phyloP scores from a whole-genome alignment of 208 protist genomes.

The Novymonas esmeraldas region DNA sequence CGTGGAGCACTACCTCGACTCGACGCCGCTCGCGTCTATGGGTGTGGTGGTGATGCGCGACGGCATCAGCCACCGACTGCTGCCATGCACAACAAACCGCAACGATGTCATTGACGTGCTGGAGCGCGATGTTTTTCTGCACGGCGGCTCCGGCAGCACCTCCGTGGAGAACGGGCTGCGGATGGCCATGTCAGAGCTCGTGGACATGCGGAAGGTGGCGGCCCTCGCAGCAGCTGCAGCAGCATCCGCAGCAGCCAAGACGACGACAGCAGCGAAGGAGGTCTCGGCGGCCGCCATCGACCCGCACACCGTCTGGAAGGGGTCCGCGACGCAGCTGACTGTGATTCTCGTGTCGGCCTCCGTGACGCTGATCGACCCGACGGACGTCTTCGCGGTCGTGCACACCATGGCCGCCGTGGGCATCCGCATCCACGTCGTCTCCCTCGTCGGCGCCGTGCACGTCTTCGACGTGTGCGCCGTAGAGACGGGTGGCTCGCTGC shows the following conservation, averaged over 20 bases:
- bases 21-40: slow-evolving; percentile 71
- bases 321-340: slow-evolving; percentile 41
- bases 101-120: slow-evolving; percentile 64
- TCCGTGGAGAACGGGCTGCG: slow-evolving; percentile 86
- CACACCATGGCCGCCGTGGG: slow-evolving; percentile 42
- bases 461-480: slow-evolving; percentile 65
- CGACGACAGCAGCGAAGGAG: neutral
- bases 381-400: slow-evolving; percentile 75
- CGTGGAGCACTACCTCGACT: slow-evolving; percentile 65
- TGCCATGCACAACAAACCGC: slow-evolving; percentile 68
- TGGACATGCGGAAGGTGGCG: slow-evolving; percentile 65
- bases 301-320: slow-evolving; percentile 15
- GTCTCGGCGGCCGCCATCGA: neutral
- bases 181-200: slow-evolving; percentile 73
- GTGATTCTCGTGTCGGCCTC: slow-evolving; percentile 73
- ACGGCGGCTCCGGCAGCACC: slow-evolving; percentile 71
- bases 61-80: slow-evolving; percentile 59
- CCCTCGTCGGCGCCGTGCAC: slow-evolving; percentile 81
- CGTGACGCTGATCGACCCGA: slow-evolving; percentile 81
- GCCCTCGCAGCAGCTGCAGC: slow-evolving; percentile 10
- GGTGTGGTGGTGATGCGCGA: slow-evolving; percentile 85
- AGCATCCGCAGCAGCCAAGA: neutral
- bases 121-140: slow-evolving; percentile 80
- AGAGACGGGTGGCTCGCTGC: slow-evolving; percentile 56
- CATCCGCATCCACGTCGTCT: slow-evolving; percentile 67